phyloP scores from a whole-genome alignment of 2,329 filamentous ascomycete genomes.

The Alternaria conjuncta region DNA sequence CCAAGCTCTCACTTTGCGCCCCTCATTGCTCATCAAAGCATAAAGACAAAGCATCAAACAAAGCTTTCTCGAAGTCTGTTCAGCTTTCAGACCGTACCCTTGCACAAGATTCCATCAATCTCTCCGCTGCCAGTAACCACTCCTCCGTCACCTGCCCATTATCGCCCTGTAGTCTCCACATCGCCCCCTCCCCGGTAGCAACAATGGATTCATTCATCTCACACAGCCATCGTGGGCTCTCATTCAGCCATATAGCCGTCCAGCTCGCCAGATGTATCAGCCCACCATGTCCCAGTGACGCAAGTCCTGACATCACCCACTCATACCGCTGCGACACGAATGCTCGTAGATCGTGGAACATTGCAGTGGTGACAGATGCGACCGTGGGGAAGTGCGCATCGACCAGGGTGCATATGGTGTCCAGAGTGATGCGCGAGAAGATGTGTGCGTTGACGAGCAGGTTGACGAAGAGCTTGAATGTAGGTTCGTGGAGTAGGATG shows the following conservation, averaged over 20 bases:
- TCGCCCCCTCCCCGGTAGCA: background rate
- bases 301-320: background rate
- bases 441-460: background rate
- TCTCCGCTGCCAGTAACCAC: background rate
- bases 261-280: background rate
- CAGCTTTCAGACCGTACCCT: background rate
- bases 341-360: background rate
- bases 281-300: background rate
- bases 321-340: background rate
- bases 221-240: background rate
- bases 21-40: no score
- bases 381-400: background rate
- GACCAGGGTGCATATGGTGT: background rate
- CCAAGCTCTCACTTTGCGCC: background rate
- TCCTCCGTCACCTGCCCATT: background rate
- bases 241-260: background rate
- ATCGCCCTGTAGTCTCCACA: background rate
- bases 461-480: background rate
- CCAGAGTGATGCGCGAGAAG: background rate
- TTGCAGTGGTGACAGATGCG: background rate
- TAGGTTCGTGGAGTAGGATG: background rate
- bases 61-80: background rate
- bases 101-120: background rate
- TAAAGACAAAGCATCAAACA: no score
- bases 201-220: background rate